Evolutionary conservation across 768 basidiomycete species (phyloP).

Genomic region (Rubroboletus pulcherrimus): DNA sequence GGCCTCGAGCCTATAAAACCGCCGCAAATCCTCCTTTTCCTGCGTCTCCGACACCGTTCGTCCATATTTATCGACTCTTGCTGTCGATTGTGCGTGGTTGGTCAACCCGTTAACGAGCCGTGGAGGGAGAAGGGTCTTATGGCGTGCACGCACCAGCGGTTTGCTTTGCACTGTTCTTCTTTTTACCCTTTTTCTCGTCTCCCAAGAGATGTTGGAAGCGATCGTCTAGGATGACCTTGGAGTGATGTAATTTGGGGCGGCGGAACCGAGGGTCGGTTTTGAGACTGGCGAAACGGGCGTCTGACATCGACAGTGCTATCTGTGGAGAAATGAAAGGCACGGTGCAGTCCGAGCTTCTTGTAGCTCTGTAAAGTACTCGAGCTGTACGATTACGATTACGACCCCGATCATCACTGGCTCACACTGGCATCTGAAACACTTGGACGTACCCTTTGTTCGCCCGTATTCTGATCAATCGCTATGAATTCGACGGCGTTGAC

Average conservation of each 20-base stretch:
- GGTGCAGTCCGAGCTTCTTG: background rate
- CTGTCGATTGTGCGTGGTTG: conserved; percentile 25
- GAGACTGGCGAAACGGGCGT: conserved; percentile 84
- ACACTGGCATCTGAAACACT: too few relatives aligned
- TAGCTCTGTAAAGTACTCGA: background rate
- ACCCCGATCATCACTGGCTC: background rate
- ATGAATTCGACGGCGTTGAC: too few relatives aligned
- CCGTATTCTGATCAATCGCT: too few relatives aligned
- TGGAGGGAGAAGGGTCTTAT: background rate
- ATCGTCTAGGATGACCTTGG: conserved; percentile 87
- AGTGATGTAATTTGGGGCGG: conserved; percentile 69
- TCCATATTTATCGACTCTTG: conserved; percentile 87
- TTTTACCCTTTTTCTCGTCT: conserved; percentile 38
- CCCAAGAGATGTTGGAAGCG: conserved; percentile 83
- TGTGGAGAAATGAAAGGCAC: background rate
- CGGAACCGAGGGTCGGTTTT: conserved; percentile 93
- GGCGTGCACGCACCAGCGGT: conserved; percentile 20
- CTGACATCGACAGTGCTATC: conserved; percentile 43
- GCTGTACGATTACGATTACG: background rate
- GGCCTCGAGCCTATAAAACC: conserved; percentile 73
- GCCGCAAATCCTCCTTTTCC: conserved; percentile 70
- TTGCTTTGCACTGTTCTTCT: conserved; percentile 33
- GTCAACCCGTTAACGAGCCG: background rate
- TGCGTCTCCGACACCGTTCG: conserved; percentile 63
- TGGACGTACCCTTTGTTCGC: too few relatives aligned